Conservation (phyloP, 257 asterid genomes). For the Lavandula angustifolia region DNA sequence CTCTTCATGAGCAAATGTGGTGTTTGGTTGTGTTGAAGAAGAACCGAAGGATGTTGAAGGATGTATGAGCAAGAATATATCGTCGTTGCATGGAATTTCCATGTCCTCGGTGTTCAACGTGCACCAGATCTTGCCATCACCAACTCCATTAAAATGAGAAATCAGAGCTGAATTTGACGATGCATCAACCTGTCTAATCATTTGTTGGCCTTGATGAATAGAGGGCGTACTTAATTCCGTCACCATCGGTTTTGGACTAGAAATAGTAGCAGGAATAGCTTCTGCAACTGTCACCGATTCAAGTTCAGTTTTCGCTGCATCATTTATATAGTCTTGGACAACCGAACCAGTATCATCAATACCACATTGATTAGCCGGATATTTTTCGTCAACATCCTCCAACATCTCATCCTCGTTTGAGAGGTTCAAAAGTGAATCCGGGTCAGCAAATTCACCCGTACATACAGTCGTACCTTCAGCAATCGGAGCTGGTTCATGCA, state of each 20-base stretch:
- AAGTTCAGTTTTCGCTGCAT: conserved; percentile 39
- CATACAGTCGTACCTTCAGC: neutral
- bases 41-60: conserved; percentile 65
- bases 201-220: conserved; percentile 36
- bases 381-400: conserved; percentile 57
- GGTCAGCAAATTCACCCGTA: too few species aligned
- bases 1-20: conserved; percentile 38
- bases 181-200: conserved; percentile 38
- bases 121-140: conserved; percentile 56
- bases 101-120: conserved; percentile 81
- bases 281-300: conserved; percentile 37
- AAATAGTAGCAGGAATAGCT: conserved; percentile 36
- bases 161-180: conserved; percentile 44
- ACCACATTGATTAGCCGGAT: conserved; percentile 38
- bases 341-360: conserved; percentile 38
- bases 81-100: conserved; percentile 98
- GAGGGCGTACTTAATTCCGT: conserved; percentile 39
- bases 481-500: conserved; percentile 38
- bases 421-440: too few species aligned
- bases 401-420: conserved; percentile 38
- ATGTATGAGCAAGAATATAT: conserved; percentile 95
- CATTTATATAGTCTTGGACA: conserved; percentile 44
- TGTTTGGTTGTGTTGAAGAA: conserved; percentile 51
- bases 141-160: conserved; percentile 45
- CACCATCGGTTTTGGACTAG: conserved; percentile 37